phyloP scores from a whole-genome alignment of 2,329 filamentous ascomycete species.

The Chaetoscypha palmicola region DNA sequence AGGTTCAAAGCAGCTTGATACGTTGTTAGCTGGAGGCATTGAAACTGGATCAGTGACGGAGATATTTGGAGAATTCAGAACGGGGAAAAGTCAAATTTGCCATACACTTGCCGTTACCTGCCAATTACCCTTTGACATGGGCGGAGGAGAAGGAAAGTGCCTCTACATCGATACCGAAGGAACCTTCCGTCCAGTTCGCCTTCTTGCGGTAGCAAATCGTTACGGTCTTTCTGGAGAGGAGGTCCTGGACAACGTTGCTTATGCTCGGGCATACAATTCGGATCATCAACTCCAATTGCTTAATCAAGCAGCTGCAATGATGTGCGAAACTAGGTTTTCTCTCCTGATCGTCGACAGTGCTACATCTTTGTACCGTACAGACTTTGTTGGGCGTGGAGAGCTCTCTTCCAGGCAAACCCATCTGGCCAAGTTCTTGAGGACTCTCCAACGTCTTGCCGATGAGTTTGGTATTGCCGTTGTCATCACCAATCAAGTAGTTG shows the following conservation, averaged over 20 bases:
- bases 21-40: conserved; percentile 84
- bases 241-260: conserved; percentile 96
- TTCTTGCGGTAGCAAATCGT: conserved; percentile 85
- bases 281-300: conserved; percentile 94
- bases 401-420: conserved; percentile 89
- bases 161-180: conserved; percentile 98
- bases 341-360: conserved; percentile 93
- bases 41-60: conserved; percentile 98
- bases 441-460: conserved; percentile 68
- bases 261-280: conserved; percentile 96
- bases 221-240: conserved; percentile 95
- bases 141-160: conserved; percentile 95
- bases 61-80: conserved; percentile 95
- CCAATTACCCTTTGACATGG: conserved; percentile 97
- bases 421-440: conserved; percentile 82
- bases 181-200: conserved; percentile 86
- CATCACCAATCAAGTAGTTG: conserved; percentile 98
- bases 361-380: conserved; percentile 89
- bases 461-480: conserved; percentile 96
- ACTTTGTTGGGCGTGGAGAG: conserved; percentile 94
- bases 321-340: conserved; percentile 98
- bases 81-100: conserved; percentile 97
- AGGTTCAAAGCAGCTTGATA: conserved; percentile 95
- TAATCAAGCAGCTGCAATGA: conserved; percentile 94
- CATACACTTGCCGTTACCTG: conserved; percentile 98